These are phyloP conservation scores for Alternaria conjuncta DNA, from an alignment of 2,329 filamentous ascomycete genomes.

Conservation along the genomic window DNA sequence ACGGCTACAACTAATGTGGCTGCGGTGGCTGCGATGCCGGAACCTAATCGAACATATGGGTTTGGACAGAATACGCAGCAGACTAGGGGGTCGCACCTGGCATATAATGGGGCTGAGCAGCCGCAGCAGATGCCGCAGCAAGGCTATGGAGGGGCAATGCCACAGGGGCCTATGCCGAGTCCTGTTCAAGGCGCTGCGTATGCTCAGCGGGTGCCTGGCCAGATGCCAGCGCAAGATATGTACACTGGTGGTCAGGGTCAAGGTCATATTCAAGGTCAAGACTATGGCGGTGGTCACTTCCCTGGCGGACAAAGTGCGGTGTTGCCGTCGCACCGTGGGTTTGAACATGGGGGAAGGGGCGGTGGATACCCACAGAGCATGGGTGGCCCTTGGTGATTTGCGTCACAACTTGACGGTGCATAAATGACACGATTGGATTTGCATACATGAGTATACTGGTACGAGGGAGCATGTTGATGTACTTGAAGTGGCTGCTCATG, in stretches of 20 bases:
- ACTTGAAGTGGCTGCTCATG: neutral
- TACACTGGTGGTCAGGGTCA: neutral
- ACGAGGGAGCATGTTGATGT: neutral
- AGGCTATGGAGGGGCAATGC: neutral
- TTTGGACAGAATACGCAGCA: slow-evolving; percentile 9
- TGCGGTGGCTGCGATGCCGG: neutral
- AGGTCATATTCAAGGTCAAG: neutral
- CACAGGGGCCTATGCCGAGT: neutral
- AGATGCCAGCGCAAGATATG: slow-evolving; percentile 3
- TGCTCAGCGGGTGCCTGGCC: neutral
- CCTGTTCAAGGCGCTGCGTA: slow-evolving; percentile 1
- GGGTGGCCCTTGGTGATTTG: slow-evolving; percentile 11
- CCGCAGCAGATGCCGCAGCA: slow-evolving; percentile 3
- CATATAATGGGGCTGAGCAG: neutral
- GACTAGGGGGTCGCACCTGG: neutral
- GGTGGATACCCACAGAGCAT: slow-evolving; percentile 13
- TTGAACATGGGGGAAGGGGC: neutral
- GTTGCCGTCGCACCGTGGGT: neutral
- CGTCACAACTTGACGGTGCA: neutral
- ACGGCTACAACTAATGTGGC: neutral
- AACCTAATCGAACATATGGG: slow-evolving; percentile 12
- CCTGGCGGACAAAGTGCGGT: neutral
- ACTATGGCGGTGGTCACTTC: neutral
- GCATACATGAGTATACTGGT: neutral
- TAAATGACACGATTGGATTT: neutral